These are phyloP conservation scores for Trichoderma afroharzianum DNA, from an alignment of 2,329 filamentous ascomycete genomes.

Conservation along the genomic window DNA sequence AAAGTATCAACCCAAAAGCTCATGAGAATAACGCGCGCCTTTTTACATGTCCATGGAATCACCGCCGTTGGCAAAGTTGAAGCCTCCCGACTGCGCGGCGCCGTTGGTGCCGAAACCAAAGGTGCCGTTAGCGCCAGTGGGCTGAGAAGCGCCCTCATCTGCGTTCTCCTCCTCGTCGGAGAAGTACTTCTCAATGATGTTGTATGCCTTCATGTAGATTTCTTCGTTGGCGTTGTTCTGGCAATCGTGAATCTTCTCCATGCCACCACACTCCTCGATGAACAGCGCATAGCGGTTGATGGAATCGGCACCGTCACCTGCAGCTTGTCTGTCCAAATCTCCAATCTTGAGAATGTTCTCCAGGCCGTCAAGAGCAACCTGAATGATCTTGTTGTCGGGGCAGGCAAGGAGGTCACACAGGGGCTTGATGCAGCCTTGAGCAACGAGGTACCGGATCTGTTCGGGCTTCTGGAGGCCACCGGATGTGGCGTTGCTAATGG, in stretches of 20 bases:
- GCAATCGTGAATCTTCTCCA: constrained; percentile 99
- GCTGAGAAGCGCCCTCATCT: constrained; percentile 71
- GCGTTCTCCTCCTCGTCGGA: constrained; percentile 96
- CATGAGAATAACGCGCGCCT: background rate
- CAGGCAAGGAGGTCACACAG: constrained; percentile 92
- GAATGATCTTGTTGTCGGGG: constrained; percentile 99
- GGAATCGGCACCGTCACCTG: constrained; percentile 66
- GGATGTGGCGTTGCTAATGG: constrained; percentile 96
- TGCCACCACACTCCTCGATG: constrained; percentile 97
- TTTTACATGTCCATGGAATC: constrained; percentile 65
- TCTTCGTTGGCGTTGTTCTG: constrained; percentile 99
- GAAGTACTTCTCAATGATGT: constrained; percentile 99
- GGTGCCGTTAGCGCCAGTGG: constrained; percentile 64
- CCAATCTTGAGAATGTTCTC: constrained; percentile 99
- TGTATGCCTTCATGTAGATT: constrained; percentile 99
- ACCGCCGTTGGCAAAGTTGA: constrained; percentile 82
- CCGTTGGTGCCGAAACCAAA: constrained; percentile 74
- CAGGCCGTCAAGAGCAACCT: constrained; percentile 93
- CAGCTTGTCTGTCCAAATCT: constrained; percentile 93
- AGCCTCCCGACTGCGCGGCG: constrained; percentile 67
- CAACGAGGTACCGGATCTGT: constrained; percentile 92
- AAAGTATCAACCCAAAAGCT: background rate
- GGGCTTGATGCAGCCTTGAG: constrained; percentile 93
- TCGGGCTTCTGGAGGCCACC: constrained; percentile 98
- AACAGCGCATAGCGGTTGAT: constrained; percentile 98